A percentile compares a stretch with the other conserved stretches of the same genome.
phyloP scores from a whole-genome alignment of 2,329 filamentous ascomycete species.

The Diaporthe sp. region DNA sequence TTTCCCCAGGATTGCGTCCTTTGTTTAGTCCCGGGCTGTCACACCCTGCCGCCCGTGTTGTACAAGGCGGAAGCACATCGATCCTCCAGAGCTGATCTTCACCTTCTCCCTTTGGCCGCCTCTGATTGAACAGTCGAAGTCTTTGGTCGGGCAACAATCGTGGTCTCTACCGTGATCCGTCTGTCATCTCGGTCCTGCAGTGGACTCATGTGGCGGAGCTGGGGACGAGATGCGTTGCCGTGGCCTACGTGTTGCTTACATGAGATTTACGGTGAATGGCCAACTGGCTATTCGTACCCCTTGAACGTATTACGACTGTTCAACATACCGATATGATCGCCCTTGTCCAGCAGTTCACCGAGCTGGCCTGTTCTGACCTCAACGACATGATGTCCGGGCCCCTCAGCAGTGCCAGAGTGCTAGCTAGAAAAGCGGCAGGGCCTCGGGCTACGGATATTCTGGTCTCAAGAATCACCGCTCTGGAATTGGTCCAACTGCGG shows the following conservation, averaged over 20 bases:
- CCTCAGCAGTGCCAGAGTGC: background rate
- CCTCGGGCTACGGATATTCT: background rate
- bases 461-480: background rate
- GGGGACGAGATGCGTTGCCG: background rate
- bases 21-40: background rate
- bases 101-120: background rate
- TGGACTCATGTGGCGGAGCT: background rate
- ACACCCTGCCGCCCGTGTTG: constrained; percentile 7
- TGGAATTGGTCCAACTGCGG: background rate
- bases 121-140: background rate
- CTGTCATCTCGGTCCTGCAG: background rate
- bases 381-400: background rate
- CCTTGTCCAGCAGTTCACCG: background rate
- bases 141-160: background rate
- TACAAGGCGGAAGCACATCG: constrained; percentile 7
- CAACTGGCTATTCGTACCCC: background rate
- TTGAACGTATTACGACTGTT: background rate
- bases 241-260: constrained; percentile 2
- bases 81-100: constrained; percentile 18
- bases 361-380: background rate
- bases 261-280: background rate
- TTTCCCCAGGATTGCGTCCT: constrained; percentile 25
- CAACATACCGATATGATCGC: background rate
- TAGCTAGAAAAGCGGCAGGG: background rate
- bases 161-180: background rate